Evolutionary conservation across 192 early-diverging fungal species (phyloP), one percentile per base, ranked within the genome.

Genomic region (Coemansia sp.): DNA sequence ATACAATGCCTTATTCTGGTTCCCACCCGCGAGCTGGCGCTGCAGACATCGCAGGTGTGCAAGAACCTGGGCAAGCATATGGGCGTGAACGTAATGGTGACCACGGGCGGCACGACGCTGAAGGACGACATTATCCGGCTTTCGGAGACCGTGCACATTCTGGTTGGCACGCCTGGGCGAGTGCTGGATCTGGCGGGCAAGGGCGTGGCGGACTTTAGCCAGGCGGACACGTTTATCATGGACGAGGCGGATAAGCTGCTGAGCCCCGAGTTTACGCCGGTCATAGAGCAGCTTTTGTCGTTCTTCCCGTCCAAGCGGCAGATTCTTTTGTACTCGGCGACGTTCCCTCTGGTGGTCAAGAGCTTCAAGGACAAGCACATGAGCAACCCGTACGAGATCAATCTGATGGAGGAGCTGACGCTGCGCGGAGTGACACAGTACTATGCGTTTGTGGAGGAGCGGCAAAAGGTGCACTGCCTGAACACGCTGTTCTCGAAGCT

Each of bases 1-100:
- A 89, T 98, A 69, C 97, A 99, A 81, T 93, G 92, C 22, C 78
- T 98, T 8, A 84, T 99, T 44, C 81, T 99, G 14, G 95, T 98
- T 6, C 97, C 97, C 3, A 99, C 97, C 3, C 84, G 97, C 69
- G 97, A 99, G 78, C 84, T 99, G 69, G 97, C 97, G 1, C 86
- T 99, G 51, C 97, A 99, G 81, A 99, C 97, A n/a, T 92, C 97
- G 4, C 97, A 99, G 74, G 97, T 99, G 31, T 95, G 92, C 81
- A 95, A 97, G 83, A 97, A 78, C 18, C 84, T 99, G 12, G 95
- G 97, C 55, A 98, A 98, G 69, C 95, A 99, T 71, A 87, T 93
- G 84, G 89, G 87, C 55, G 81, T 97, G 38, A 91, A 99, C 62
- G 91, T 99, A 52, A 99, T 99, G 97, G 97, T 99, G 12, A 95